phyloP scores from a whole-genome alignment of 768 basidiomycete genomes.

The Phanerodontia chrysosporium region DNA sequence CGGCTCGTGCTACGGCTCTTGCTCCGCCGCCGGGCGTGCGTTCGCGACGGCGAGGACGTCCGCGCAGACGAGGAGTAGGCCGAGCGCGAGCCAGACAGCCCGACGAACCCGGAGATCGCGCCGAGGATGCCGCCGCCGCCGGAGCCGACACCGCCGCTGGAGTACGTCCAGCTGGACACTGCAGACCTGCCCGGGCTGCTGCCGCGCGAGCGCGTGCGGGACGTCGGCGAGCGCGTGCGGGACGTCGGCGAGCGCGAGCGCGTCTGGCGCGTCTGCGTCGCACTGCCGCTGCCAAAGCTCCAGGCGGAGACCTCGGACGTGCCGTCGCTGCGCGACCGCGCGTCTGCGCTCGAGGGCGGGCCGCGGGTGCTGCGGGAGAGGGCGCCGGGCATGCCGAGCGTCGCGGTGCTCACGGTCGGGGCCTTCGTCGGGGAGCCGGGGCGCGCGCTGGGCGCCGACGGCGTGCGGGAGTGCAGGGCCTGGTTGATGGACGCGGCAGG shows the following conservation, averaged over 20 bases:
- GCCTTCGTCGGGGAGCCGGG: background rate
- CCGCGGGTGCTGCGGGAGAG: background rate
- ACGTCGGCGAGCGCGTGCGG: background rate
- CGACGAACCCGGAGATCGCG: background rate
- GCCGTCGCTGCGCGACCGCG: background rate
- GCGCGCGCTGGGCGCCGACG: background rate
- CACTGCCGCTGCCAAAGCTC: background rate
- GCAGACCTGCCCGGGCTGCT: conserved; percentile 2
- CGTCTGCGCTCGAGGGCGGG: background rate
- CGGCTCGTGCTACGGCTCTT: background rate
- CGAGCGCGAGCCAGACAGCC: background rate
- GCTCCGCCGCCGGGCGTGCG: background rate
- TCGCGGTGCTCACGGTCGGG: background rate
- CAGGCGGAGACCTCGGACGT: background rate
- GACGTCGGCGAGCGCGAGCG: background rate
- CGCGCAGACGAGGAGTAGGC: background rate
- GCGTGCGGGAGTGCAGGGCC: background rate
- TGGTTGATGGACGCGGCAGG: background rate
- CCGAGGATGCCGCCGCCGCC: background rate
- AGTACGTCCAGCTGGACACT: background rate
- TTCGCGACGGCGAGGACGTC: background rate
- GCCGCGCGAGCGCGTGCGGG: background rate
- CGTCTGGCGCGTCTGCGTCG: background rate
- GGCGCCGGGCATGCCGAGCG: background rate
- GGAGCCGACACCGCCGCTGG: background rate